phyloP scores from a whole-genome alignment of 257 asterid genomes.

The Petunia secreta region DNA sequence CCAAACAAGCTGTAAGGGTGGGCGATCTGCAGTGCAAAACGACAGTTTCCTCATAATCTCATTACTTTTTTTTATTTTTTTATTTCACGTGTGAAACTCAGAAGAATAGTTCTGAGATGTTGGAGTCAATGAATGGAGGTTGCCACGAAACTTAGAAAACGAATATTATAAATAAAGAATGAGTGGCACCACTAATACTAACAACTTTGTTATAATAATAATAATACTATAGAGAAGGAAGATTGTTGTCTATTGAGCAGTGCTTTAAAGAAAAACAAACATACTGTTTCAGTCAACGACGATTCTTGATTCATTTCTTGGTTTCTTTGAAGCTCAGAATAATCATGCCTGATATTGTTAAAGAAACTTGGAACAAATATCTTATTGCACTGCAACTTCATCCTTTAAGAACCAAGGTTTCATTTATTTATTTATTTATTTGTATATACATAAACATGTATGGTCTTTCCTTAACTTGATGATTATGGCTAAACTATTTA shows the following conservation, averaged over 20 bases:
- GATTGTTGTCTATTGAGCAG: not conserved
- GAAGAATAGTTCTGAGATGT: not conserved
- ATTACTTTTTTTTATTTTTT: too few species aligned
- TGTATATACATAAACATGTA: not conserved
- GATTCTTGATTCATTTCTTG: not conserved
- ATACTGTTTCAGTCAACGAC: not conserved
- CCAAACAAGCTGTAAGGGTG: too few species aligned
- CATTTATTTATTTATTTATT: not conserved
- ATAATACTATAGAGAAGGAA: not conserved
- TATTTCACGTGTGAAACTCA: not conserved
- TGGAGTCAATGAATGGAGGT: not conserved
- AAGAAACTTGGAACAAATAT: conserved; percentile 38
- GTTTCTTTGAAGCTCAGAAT: not conserved
- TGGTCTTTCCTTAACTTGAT: not conserved
- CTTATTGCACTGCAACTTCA: conserved; percentile 34
- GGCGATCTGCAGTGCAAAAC: too few species aligned
- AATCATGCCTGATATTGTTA: conserved; percentile 40
- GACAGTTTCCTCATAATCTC: too few species aligned
- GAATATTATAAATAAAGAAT: not conserved
- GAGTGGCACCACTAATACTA: not conserved
- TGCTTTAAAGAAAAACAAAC: not conserved
- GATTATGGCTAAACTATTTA: too few species aligned
- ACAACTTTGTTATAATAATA: not conserved
- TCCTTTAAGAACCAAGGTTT: conserved; percentile 46
- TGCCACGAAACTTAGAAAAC: not conserved